Base-by-base conservation (phyloP, 1,284 basidiomycete species). In the Omphalotus olearius region DNA sequence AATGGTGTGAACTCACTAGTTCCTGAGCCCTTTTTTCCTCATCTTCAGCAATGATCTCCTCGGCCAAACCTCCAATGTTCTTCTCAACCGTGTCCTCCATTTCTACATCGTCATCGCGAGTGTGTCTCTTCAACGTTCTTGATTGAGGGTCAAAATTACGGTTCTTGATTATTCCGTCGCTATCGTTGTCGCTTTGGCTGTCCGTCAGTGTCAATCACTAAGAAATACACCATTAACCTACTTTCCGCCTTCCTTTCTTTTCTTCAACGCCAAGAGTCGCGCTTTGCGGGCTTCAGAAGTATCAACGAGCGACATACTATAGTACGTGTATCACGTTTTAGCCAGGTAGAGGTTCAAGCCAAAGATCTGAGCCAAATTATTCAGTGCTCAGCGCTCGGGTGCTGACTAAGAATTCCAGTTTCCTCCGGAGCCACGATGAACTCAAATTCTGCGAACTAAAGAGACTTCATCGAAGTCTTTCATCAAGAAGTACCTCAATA, bases 111-210 rank as follows among this genome's bases (percentile, higher is more conserved):
- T 78, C 77, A 47, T 72, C 69, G 35, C 64, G 66, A 11, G 68
- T 69, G 58, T 75, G 81, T 65, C 89, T 91, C 61, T 82, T 82
- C 54, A 90, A 64, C 55, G 89, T 83, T 45, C 91, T 80, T 3
- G 88, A 87, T 56, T 84, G 82, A 4, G 91, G 90, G 67, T 96
- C 92, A 67, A 90, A 96, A 62, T 93, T 93, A 41, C 93, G 80
- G 59, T 77, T 82, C 62, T 85, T 85, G 53, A 95, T 75, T 52
- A 91, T 71, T 78, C 78, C 40, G 56, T 60, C 47, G 45, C 45
- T 51, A 40, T 56, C 16, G 14, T 45, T 47, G 42, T 28, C 23
- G n/a, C 23, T 20, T 40, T 47, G 14, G 28, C 35, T 18, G 42
- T 26, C 44, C 47, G 30, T 33, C 49, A 33, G 26, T 35, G 17